Conservation (phyloP, 2,329 filamentous ascomycete genomes). For the Tolypocladium endophyticum region DNA sequence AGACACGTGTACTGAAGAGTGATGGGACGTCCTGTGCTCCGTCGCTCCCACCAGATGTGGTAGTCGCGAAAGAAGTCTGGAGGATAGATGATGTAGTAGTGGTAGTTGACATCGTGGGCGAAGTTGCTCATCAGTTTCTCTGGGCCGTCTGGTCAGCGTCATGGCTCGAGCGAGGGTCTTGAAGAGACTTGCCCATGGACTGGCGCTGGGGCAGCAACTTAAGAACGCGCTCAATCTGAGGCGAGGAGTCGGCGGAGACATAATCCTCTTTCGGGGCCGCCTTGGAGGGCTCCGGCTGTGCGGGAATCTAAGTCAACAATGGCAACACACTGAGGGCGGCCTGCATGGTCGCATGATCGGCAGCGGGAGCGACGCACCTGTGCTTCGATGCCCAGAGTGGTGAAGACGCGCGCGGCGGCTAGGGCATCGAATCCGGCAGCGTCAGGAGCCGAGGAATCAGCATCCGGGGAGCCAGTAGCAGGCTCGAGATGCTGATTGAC, state of each 20-base stretch:
- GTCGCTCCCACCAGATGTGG: constrained; percentile 18
- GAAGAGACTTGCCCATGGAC: constrained; percentile 12
- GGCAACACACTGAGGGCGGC: background rate
- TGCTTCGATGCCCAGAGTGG: constrained; percentile 10
- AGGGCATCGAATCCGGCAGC: constrained; percentile 8
- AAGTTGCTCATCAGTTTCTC: constrained; percentile 18
- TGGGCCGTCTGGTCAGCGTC: constrained; percentile 5
- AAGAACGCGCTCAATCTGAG: constrained; percentile 13
- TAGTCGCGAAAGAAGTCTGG: constrained; percentile 17
- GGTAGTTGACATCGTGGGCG: constrained; percentile 18
- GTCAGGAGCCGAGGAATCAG: background rate
- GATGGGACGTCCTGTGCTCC: constrained; percentile 8
- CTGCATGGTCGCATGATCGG: background rate
- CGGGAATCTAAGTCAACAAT: background rate
- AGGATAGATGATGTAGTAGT: constrained; percentile 23
- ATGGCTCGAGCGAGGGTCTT: background rate
- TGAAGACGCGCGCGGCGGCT: constrained; percentile 10
- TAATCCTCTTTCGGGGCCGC: constrained; percentile 8
- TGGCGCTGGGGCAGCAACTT: constrained; percentile 12
- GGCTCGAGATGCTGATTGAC: background rate
- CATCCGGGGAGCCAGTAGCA: background rate
- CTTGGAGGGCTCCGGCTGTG: constrained; percentile 6
- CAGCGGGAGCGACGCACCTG: background rate
- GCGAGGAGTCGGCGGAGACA: constrained; percentile 8
- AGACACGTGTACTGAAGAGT: constrained; percentile 18